Conservation (phyloP, 768 basidiomycete genomes). For the Exsudoporus frostii region DNA sequence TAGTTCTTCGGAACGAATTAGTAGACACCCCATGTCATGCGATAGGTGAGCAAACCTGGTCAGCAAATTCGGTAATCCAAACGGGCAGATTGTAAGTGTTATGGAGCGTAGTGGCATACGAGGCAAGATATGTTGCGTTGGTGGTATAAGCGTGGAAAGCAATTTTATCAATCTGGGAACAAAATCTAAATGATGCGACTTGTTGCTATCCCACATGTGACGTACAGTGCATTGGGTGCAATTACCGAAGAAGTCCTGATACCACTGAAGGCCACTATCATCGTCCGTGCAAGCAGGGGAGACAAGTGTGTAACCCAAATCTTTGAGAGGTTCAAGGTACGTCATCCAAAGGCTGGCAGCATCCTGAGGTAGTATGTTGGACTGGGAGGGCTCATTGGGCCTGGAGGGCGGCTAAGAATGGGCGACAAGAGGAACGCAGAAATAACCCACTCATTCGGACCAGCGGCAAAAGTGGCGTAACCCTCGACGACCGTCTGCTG, state of each 20-base stretch:
- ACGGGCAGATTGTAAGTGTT: constrained; percentile 39
- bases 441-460: constrained; percentile 69
- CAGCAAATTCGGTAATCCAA: constrained; percentile 70
- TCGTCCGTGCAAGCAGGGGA: constrained; percentile 69
- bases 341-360: constrained; percentile 57
- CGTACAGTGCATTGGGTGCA: constrained; percentile 52
- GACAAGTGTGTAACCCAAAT: constrained; percentile 53
- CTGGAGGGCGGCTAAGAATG: constrained; percentile 36
- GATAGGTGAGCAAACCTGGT: constrained; percentile 42
- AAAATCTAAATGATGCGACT: background rate
- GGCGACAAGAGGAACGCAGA: background rate
- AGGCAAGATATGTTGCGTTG: too few species aligned
- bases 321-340: constrained; percentile 56
- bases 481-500: constrained; percentile 41
- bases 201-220: constrained; percentile 2
- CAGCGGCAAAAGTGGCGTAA: constrained; percentile 51
- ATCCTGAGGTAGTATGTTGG: constrained; percentile 50
- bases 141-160: constrained; percentile 74
- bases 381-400: constrained; percentile 62
- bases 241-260: constrained; percentile 48
- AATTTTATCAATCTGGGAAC: constrained; percentile 48
- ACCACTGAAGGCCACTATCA: constrained; percentile 60
- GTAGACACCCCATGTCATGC: background rate
- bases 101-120: constrained; percentile 48
- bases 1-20: constrained; percentile 46